Evolutionary conservation across 2,329 filamentous ascomycete genomes (phyloP).

Genomic region (Ophiostoma australiae): DNA sequence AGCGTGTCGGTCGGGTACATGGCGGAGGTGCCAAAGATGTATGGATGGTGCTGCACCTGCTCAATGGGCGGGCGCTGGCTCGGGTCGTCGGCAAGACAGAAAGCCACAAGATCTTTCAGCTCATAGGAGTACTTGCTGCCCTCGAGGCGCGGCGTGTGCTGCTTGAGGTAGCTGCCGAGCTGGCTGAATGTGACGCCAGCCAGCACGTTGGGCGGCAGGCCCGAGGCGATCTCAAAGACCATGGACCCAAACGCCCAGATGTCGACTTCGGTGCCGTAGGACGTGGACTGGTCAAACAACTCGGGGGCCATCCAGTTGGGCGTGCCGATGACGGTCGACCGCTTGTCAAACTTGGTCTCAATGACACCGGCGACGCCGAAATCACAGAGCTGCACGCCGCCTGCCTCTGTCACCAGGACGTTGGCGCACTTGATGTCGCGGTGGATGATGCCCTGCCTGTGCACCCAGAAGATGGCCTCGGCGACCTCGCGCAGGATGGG

Average conservation of each 20-base stretch:
- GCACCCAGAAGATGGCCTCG: slow-evolving; percentile 63
- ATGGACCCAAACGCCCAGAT: slow-evolving; percentile 84
- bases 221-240: slow-evolving; percentile 74
- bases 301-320: slow-evolving; percentile 86
- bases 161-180: slow-evolving; percentile 54
- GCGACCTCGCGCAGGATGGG: slow-evolving; percentile 48
- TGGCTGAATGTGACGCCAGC: slow-evolving; percentile 49
- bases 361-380: slow-evolving; percentile 78
- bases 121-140: slow-evolving; percentile 65
- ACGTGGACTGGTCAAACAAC: slow-evolving; percentile 57
- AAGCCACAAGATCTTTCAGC: slow-evolving; percentile 65
- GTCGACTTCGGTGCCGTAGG: slow-evolving; percentile 68
- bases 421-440: slow-evolving; percentile 73
- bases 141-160: slow-evolving; percentile 62
- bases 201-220: slow-evolving; percentile 64
- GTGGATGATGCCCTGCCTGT: slow-evolving; percentile 64
- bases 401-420: slow-evolving; percentile 71
- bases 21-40: slow-evolving; percentile 58
- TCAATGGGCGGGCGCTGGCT: slow-evolving; percentile 64
- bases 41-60: slow-evolving; percentile 63
- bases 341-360: slow-evolving; percentile 69
- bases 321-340: slow-evolving; percentile 76
- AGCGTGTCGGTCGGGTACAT: slow-evolving; percentile 61
- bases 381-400: slow-evolving; percentile 74
- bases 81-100: slow-evolving; percentile 66